Conservation (phyloP, 2,329 filamentous ascomycete species). For the Leptographium flavum region DNA sequence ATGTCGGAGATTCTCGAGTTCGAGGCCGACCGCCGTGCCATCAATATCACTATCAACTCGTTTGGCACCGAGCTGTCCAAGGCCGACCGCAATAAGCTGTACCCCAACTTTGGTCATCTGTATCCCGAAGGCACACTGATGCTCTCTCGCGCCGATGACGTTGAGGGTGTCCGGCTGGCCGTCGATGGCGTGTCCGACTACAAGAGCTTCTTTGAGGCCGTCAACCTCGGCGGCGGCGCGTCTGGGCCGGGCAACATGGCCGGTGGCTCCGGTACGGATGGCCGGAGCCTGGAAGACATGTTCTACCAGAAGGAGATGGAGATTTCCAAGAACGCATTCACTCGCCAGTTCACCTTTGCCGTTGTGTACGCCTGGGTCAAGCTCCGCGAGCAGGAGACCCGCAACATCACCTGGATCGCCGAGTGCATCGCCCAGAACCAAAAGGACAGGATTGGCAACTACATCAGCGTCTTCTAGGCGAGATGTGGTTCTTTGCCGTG, state of each 20-base stretch:
- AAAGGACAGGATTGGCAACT: conserved; percentile 97
- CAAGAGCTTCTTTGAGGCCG: conserved; percentile 89
- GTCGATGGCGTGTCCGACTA: conserved; percentile 90
- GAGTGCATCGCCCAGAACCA: conserved; percentile 99
- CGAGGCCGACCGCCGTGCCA: conserved; percentile 88
- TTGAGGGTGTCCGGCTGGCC: conserved; percentile 83
- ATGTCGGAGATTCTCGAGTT: conserved; percentile 96
- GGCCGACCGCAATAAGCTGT: conserved; percentile 87
- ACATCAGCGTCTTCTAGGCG: conserved; percentile 82
- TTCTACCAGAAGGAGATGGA: conserved; percentile 99
- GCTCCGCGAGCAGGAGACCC: conserved; percentile 96
- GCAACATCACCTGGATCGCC: conserved; percentile 98
- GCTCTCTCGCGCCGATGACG: conserved; percentile 87
- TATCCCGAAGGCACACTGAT: conserved; percentile 92
- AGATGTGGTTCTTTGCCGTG: not conserved
- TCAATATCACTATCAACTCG: conserved; percentile 98
- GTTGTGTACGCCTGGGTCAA: conserved; percentile 98
- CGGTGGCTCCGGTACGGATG: conserved; percentile 63
- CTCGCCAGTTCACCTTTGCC: conserved; percentile 84
- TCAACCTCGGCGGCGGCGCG: conserved; percentile 59
- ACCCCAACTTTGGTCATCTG: conserved; percentile 79
- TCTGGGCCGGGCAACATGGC: conserved; percentile 72
- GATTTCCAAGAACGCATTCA: conserved; percentile 88
- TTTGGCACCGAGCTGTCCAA: conserved; percentile 95
- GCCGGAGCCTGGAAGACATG: conserved; percentile 86